phyloP scores from a whole-genome alignment of 768 basidiomycete genomes.

The Russula vinacea region DNA sequence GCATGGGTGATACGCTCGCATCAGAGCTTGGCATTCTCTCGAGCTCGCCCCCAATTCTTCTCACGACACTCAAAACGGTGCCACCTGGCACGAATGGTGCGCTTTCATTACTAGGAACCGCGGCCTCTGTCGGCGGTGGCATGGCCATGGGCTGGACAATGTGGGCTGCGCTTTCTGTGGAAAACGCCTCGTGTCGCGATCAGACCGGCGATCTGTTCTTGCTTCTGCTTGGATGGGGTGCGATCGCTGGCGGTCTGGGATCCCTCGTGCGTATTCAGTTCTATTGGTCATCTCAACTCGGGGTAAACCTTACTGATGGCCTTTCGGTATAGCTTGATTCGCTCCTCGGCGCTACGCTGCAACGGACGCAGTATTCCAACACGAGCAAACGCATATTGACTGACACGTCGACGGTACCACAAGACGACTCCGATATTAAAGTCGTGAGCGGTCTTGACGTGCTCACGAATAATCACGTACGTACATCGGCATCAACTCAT shows the following conservation, averaged over 20 bases:
- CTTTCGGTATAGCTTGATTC: conserved; percentile 65
- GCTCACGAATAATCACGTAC: conserved; percentile 82
- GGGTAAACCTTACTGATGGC: background rate
- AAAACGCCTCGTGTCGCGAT: conserved; percentile 55
- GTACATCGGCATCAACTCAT: conserved; percentile 24
- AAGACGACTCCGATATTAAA: conserved; percentile 45
- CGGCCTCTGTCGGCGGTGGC: conserved; percentile 72
- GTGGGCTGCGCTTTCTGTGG: conserved; percentile 52
- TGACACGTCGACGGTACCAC: conserved; percentile 42
- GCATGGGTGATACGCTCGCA: conserved; percentile 87
- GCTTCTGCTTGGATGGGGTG: conserved; percentile 57
- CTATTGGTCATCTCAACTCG: background rate
- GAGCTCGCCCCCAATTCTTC: conserved; percentile 58
- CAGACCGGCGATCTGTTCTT: conserved; percentile 41
- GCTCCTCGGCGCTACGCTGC: conserved; percentile 81
- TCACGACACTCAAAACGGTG: conserved; percentile 72
- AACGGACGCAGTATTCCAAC: conserved; percentile 70
- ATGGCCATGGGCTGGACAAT: conserved; percentile 63
- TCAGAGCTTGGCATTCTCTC: conserved; percentile 92
- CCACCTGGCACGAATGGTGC: conserved; percentile 93
- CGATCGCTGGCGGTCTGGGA: conserved; percentile 67
- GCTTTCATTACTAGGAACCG: conserved; percentile 70
- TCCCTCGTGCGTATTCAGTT: conserved; percentile 56
- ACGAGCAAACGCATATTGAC: conserved; percentile 61
- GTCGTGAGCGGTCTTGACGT: conserved; percentile 61